A percentile compares a stretch with the other conserved stretches of the same genome.
These are phyloP conservation scores for Sclerotinia nivalis DNA, from an alignment of 2,329 filamentous ascomycete genomes.

Conservation along the genomic window DNA sequence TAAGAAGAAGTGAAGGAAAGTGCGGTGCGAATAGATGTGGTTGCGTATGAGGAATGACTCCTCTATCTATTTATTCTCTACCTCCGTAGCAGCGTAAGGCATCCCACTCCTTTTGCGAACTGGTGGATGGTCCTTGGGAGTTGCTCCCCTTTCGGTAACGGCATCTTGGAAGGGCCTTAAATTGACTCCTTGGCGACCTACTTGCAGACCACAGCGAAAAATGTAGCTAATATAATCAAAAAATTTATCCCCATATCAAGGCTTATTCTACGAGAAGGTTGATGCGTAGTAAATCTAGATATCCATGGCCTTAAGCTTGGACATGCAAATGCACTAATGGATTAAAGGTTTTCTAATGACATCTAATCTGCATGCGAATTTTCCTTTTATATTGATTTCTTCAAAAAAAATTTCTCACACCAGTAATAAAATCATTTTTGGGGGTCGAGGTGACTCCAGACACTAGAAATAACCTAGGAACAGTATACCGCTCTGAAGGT, in stretches of 20 bases:
- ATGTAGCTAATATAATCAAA: background rate
- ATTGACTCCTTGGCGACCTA: background rate
- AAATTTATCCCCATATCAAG: no score
- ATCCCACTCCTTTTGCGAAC: background rate
- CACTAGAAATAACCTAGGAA: background rate
- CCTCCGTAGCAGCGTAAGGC: background rate
- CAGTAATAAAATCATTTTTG: background rate
- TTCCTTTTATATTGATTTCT: background rate
- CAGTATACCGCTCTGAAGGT: background rate
- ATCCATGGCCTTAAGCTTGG: background rate
- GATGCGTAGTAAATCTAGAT: no score
- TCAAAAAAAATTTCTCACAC: no score
- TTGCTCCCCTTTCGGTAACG: background rate
- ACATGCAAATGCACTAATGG: background rate
- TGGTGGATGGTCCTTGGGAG: background rate
- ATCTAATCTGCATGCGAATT: background rate
- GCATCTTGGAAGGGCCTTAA: background rate
- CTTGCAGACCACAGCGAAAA: background rate
- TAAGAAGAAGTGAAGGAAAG: no score
- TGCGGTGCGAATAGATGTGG: background rate
- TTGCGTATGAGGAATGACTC: background rate
- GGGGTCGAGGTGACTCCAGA: background rate
- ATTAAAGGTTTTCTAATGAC: background rate
- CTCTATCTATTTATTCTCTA: background rate
- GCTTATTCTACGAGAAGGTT: no score